Conservation (phyloP, 768 basidiomycete species). For the Paxillus involutus region DNA sequence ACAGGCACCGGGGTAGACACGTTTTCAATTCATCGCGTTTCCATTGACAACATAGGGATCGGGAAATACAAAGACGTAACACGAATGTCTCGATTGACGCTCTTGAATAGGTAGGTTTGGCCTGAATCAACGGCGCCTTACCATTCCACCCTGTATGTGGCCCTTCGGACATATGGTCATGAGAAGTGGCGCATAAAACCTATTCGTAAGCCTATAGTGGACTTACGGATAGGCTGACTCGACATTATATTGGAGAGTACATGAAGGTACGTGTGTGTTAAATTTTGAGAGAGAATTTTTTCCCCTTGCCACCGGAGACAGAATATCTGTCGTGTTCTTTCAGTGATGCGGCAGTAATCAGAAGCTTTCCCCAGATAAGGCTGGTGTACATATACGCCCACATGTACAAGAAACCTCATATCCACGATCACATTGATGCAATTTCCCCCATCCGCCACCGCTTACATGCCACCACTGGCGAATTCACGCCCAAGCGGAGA, state of each 20-base stretch:
- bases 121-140: not conserved
- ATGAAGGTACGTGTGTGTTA: no score
- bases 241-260: not conserved
- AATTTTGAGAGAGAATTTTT: no score
- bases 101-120: not conserved
- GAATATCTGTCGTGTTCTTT: no score
- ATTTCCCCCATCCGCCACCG: not conserved
- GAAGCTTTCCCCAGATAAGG: not conserved
- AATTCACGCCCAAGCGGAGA: not conserved
- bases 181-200: constrained; percentile 1
- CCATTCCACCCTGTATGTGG: not conserved
- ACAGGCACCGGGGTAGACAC: constrained; percentile 28
- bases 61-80: constrained; percentile 7
- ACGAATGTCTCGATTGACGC: not conserved
- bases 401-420: not conserved
- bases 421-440: not conserved
- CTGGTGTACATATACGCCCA: not conserved
- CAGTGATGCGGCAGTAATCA: not conserved
- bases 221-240: not conserved
- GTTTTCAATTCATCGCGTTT: constrained; percentile 15
- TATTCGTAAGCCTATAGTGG: not conserved
- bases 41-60: constrained; percentile 23
- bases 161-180: not conserved
- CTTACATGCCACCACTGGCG: not conserved
- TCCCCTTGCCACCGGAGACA: no score